Evolutionary conservation across 805 yeast genomes (phyloP).

Genomic region (Candida koratica): DNA sequence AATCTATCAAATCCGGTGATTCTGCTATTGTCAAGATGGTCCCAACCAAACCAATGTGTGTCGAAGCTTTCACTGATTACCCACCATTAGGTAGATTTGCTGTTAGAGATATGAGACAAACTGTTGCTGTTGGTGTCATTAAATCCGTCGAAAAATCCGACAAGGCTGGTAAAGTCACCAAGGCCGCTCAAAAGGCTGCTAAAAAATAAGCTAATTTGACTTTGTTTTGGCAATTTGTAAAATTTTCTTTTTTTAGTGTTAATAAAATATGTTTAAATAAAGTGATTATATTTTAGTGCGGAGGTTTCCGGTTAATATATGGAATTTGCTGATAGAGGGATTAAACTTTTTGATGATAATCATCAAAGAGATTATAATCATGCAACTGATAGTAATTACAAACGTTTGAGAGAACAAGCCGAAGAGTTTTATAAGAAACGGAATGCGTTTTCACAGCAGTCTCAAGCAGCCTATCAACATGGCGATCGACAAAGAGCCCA

Average conservation of each 20-base stretch:
- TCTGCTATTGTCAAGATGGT: constrained; percentile 39
- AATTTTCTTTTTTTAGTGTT: constrained; percentile 12
- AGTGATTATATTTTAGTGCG: no score
- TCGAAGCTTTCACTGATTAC: constrained; percentile 43
- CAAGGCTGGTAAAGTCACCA: constrained; percentile 48
- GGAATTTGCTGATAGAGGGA: constrained; percentile 14
- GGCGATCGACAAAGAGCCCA: constrained; percentile 78
- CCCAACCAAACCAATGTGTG: constrained; percentile 43
- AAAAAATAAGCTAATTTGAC: constrained; percentile 35
- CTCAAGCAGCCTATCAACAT: constrained; percentile 69
- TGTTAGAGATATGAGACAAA: constrained; percentile 99
- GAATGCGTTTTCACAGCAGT: constrained; percentile 53
- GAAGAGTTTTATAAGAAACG: constrained; percentile 59
- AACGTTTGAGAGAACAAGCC: constrained; percentile 61
- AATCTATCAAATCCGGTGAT: constrained; percentile 27
- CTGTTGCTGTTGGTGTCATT: constrained; percentile 99
- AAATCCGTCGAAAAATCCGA: constrained; percentile 55
- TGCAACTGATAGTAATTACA: constrained; percentile 63
- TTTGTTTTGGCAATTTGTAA: constrained; percentile 8
- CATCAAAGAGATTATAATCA: constrained; percentile 59
- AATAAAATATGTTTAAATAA: constrained; percentile 10
- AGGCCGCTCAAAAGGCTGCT: constrained; percentile 47
- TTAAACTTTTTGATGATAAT: constrained; percentile 16
- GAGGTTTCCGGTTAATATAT: no score
- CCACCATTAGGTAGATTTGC: constrained; percentile 47